Conservation (phyloP, 768 basidiomycete genomes). For the Coprinopsis sp. region DNA sequence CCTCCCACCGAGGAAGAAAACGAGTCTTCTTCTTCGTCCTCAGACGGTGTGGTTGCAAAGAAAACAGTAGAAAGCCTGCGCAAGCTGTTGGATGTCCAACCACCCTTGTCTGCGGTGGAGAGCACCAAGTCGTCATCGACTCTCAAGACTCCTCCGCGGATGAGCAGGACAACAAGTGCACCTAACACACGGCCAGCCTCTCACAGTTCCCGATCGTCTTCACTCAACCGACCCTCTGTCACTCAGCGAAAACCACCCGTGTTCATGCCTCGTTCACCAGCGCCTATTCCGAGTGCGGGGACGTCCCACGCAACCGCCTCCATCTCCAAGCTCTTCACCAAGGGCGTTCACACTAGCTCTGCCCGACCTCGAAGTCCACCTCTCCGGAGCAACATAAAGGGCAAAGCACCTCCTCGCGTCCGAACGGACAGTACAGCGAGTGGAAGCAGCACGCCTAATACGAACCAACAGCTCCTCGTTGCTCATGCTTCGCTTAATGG, state of each 20-base stretch:
- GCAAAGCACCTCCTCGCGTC: slow-evolving; percentile 18
- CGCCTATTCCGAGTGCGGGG: slow-evolving; percentile 46
- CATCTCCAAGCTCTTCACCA: slow-evolving; percentile 72
- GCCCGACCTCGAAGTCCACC: slow-evolving; percentile 63
- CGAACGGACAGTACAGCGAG: not conserved
- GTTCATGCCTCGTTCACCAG: slow-evolving; percentile 48
- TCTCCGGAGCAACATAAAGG: slow-evolving; percentile 40
- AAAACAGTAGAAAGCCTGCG: slow-evolving; percentile 63
- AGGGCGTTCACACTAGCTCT: slow-evolving; percentile 50
- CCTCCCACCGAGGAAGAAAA: slow-evolving; percentile 30
- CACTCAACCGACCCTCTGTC: slow-evolving; percentile 13
- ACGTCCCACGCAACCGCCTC: slow-evolving; percentile 76
- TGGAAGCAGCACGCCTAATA: slow-evolving; percentile 1
- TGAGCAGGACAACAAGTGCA: not conserved
- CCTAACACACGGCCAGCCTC: slow-evolving; percentile 10
- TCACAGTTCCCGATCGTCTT: slow-evolving; percentile 6
- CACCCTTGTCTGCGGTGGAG: too few relatives aligned
- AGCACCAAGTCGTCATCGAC: too few relatives aligned
- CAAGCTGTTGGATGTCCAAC: slow-evolving; percentile 71
- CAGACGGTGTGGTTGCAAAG: slow-evolving; percentile 52
- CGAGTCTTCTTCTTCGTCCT: slow-evolving; percentile 50
- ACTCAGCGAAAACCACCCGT: slow-evolving; percentile 20
- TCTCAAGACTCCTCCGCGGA: too few relatives aligned
- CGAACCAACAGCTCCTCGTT: slow-evolving; percentile 5
- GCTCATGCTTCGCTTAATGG: slow-evolving; percentile 24